Conservation (phyloP, 345 rosid species). For the Melastoma malabathricum region DNA sequence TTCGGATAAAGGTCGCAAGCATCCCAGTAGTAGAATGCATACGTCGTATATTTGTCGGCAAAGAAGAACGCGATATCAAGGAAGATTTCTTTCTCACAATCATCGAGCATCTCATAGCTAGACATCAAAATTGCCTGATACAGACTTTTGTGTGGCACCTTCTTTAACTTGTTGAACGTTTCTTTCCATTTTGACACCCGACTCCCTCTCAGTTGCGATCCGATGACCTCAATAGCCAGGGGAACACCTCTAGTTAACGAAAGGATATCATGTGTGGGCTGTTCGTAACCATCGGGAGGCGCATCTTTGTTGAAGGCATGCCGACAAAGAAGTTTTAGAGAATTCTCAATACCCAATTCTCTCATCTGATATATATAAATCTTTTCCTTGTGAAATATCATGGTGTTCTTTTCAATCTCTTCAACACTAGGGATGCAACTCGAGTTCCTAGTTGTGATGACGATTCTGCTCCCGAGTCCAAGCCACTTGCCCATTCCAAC, state of each 20-base stretch:
- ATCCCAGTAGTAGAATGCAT: slow-evolving; percentile 3
- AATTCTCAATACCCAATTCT: slow-evolving; percentile 1
- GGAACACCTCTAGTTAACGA: slow-evolving; percentile 2
- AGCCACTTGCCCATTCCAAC: neutral
- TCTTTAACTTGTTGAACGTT: slow-evolving; percentile 1
- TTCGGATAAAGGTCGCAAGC: neutral
- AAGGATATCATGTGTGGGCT: neutral
- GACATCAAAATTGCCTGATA: neutral
- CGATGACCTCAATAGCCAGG: neutral
- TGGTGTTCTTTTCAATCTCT: no score
- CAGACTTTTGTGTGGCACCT: neutral
- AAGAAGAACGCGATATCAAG: slow-evolving; percentile 2
- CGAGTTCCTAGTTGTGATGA: slow-evolving; percentile 2
- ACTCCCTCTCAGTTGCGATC: neutral
- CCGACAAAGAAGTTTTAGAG: slow-evolving; percentile 2
- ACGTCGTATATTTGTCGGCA: neutral
- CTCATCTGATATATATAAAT: neutral
- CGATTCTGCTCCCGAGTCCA: slow-evolving; percentile 1
- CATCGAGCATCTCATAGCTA: neutral
- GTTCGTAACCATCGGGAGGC: slow-evolving; percentile 1
- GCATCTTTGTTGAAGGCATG: slow-evolving; percentile 4
- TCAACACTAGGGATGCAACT: neutral
- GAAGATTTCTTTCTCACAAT: slow-evolving; percentile 7
- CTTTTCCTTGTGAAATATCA: neutral
- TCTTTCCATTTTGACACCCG: neutral